phyloP scores from a whole-genome alignment of 192 early-diverging fungal species.

The Podila minutissima region DNA sequence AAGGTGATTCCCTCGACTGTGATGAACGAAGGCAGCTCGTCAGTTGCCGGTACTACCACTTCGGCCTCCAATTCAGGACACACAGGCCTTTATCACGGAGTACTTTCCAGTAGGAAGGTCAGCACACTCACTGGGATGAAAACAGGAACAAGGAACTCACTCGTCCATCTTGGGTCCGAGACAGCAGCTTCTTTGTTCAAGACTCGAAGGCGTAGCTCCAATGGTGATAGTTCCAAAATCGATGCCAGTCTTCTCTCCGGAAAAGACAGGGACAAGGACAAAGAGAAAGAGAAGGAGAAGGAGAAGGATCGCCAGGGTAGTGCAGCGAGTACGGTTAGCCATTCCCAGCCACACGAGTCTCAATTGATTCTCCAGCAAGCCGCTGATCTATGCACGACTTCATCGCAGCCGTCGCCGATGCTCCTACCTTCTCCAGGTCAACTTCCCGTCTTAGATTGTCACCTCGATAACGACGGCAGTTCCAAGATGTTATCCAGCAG shows the following conservation, averaged over 20 bases:
- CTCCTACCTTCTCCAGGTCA: neutral
- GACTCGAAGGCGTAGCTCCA: slow-evolving; percentile 15
- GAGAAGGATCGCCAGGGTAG: neutral
- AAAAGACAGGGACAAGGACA: slow-evolving; percentile 5
- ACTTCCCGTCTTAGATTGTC: neutral
- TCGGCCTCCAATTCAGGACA: neutral
- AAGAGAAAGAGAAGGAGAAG: slow-evolving; percentile 1
- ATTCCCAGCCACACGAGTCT: neutral
- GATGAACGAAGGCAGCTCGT: neutral
- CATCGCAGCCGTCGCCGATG: neutral
- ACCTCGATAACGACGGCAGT: neutral
- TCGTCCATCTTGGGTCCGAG: slow-evolving; percentile 20
- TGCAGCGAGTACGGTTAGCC: neutral
- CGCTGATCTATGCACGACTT: neutral
- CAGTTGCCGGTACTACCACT: neutral
- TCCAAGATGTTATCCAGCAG: neutral
- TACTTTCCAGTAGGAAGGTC: slow-evolving; percentile 1
- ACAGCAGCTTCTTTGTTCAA: slow-evolving; percentile 26
- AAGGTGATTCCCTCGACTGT: neutral
- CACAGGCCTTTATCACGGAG: neutral
- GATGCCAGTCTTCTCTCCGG: neutral
- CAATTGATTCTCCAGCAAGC: neutral
- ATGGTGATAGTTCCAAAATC: slow-evolving; percentile 5
- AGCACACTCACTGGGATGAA: neutral
- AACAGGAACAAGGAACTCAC: slow-evolving; percentile 6